phyloP scores from a whole-genome alignment of 2,329 filamentous ascomycete species.

The Penicillium capsulatum region DNA sequence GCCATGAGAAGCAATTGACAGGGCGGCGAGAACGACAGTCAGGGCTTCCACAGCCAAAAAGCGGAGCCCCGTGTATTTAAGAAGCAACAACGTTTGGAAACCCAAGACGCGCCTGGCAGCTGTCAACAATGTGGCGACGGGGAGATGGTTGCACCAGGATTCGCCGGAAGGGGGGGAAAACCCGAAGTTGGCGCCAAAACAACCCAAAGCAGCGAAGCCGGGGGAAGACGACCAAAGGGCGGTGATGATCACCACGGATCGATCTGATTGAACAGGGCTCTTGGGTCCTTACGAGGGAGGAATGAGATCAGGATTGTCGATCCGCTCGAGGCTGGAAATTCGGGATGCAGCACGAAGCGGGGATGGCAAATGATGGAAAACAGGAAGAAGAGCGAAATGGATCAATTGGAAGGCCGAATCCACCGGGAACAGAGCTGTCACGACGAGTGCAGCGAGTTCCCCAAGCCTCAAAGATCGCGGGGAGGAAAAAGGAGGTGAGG shows the following conservation, averaged over 20 bases:
- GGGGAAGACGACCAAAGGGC: conserved; percentile 2
- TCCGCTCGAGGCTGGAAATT: conserved; percentile 1
- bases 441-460: conserved; percentile 3
- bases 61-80: neutral
- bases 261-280: conserved; percentile 2
- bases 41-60: too few species aligned
- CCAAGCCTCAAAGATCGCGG: neutral
- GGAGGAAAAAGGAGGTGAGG: conserved; percentile 13
- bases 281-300: neutral
- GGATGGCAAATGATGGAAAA: too few species aligned
- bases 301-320: conserved; percentile 21
- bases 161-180: conserved; percentile 17
- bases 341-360: too few species aligned
- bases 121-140: conserved; percentile 23
- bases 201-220: conserved; percentile 7
- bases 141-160: conserved; percentile 13
- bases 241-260: conserved; percentile 12
- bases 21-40: too few species aligned
- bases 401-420: too few species aligned
- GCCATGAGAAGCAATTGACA: conserved; percentile 31
- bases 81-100: too few species aligned
- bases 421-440: neutral
- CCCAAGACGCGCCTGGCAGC: conserved; percentile 8
- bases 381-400: too few species aligned
- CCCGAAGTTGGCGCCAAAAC: conserved; percentile 1